A percentile compares a stretch with the other conserved stretches of the same genome.
phyloP scores from a whole-genome alignment of 495 filamentous ascomycete genomes.

The Penicillium dipodomyicola region DNA sequence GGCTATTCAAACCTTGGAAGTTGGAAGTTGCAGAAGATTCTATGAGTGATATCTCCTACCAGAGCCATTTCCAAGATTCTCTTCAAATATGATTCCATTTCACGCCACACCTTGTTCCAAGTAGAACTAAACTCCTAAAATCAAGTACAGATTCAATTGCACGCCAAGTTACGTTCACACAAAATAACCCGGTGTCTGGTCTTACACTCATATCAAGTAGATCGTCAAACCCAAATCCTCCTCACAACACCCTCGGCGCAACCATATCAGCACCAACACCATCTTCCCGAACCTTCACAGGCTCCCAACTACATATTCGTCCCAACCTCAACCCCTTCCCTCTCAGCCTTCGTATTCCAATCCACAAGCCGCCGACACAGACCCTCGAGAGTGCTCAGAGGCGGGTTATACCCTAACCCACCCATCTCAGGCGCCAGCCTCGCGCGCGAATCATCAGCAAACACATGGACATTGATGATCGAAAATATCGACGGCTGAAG shows the following conservation, averaged over 20 bases:
- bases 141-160: background rate
- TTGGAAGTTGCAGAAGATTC: background rate
- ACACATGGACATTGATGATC: conserved; percentile 48
- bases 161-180: no score
- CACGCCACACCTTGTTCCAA: background rate
- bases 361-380: conserved; percentile 53
- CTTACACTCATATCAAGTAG: background rate
- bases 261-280: conserved; percentile 28
- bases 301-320: conserved; percentile 5
- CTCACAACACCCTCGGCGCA: conserved; percentile 18
- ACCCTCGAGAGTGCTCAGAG: conserved; percentile 53
- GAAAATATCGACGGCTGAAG: conserved; percentile 54
- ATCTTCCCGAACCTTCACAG: conserved; percentile 16
- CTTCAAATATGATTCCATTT: background rate
- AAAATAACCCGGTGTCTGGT: background rate
- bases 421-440: conserved; percentile 42
- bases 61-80: background rate
- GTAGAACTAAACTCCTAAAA: background rate
- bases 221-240: background rate
- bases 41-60: conserved; percentile 1
- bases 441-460: conserved; percentile 47
- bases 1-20: background rate
- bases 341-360: conserved; percentile 43
- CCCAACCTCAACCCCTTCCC: conserved; percentile 14
- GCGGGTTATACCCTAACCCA: conserved; percentile 51